Conservation (phyloP, 2,329 filamentous ascomycete species). For the Blastomyces gilchristii region DNA sequence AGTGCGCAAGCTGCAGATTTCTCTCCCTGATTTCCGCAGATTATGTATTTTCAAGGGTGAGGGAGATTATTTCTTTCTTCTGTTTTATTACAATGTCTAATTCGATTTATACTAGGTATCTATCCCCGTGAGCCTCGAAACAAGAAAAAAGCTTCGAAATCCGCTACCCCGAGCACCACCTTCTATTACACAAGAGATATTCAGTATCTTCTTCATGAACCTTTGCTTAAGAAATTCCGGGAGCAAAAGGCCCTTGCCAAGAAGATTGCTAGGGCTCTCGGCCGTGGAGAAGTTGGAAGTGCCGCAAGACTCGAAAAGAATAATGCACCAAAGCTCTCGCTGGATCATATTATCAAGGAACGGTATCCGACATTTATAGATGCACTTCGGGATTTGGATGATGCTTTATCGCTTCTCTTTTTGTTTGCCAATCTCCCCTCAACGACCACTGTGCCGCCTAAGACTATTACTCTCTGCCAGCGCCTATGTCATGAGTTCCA, state of each 20-base stretch:
- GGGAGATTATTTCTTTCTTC: constrained; percentile 2
- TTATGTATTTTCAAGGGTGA: constrained; percentile 95
- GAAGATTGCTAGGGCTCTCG: constrained; percentile 90
- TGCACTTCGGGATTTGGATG: constrained; percentile 85
- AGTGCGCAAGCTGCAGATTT: constrained; percentile 95
- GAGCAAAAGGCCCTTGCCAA: constrained; percentile 95
- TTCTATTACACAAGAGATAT: constrained; percentile 94
- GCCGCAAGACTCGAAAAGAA: constrained; percentile 85
- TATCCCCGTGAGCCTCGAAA: constrained; percentile 94
- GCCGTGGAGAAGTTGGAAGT: constrained; percentile 81
- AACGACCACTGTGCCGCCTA: constrained; percentile 76
- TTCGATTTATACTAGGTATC: constrained; percentile 49
- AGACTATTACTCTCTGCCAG: constrained; percentile 93
- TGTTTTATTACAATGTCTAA: constrained; percentile 1
- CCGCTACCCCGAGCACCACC: constrained; percentile 78
- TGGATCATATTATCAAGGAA: constrained; percentile 96
- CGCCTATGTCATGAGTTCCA: constrained; percentile 90
- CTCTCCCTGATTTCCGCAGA: constrained; percentile 90
- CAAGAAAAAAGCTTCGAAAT: constrained; percentile 93
- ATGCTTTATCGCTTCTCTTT: constrained; percentile 93
- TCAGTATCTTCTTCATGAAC: constrained; percentile 95
- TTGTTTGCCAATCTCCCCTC: constrained; percentile 94
- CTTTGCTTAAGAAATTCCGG: constrained; percentile 84
- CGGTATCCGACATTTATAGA: constrained; percentile 96
- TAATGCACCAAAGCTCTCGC: constrained; percentile 75